Percentiles rank a stretch among this genome's conserved stretches.
phyloP scores from a whole-genome alignment of 1,284 basidiomycete species.

The Phenoliferia sp. region DNA sequence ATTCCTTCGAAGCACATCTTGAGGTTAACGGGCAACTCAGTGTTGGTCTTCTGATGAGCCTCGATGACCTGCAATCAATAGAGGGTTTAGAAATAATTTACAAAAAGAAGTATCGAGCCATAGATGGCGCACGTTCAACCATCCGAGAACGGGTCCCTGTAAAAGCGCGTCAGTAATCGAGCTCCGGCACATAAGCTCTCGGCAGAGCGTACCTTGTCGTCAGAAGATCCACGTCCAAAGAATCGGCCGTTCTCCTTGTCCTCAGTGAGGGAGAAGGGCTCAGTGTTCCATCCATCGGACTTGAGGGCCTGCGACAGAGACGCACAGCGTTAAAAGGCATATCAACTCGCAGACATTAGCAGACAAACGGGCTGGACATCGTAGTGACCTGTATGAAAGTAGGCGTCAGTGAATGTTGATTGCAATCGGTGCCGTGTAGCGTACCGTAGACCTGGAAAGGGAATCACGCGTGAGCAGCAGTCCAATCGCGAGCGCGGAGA shows the following conservation, averaged over 20 bases:
- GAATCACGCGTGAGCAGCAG: not conserved
- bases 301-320: constrained; percentile 14
- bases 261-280: constrained; percentile 77
- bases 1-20: constrained; percentile 96
- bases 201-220: constrained; percentile 76
- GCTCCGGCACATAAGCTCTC: constrained; percentile 8
- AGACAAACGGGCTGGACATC: constrained; percentile 45
- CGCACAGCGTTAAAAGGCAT: no score
- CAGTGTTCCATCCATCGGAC: constrained; percentile 52
- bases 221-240: constrained; percentile 83
- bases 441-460: not conserved
- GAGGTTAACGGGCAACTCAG: constrained; percentile 87
- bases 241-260: constrained; percentile 65
- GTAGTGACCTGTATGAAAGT: constrained; percentile 35
- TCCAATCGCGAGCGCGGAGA: not conserved
- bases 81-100: not conserved
- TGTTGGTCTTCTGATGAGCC: constrained; percentile 67
- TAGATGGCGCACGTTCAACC: constrained; percentile 64
- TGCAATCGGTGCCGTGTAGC: not conserved
- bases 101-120: not conserved
- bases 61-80: constrained; percentile 62
- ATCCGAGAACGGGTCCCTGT: constrained; percentile 58
- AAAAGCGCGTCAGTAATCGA: not conserved
- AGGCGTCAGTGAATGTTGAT: not conserved
- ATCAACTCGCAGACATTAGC: not conserved